Evolutionary conservation across 306 rosid species (phyloP), one percentile per base, ranked within the genome.

Genomic region (Sicyos baderoa): DNA sequence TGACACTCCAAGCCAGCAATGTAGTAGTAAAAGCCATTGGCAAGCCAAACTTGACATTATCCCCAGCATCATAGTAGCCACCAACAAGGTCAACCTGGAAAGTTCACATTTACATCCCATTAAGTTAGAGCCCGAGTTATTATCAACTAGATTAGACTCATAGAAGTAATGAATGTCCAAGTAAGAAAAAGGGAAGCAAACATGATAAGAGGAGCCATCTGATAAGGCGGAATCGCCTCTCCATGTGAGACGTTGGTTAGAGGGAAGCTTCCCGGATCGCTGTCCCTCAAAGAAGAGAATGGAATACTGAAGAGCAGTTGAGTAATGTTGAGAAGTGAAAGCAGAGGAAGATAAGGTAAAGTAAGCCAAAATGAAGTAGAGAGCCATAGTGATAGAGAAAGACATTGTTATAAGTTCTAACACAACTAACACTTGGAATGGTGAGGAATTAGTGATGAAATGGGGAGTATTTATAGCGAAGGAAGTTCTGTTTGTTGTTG

Each of bases 51-150:
- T 92, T 89, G 51, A 92, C 81, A 55, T 92, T 92, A 47, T 92
- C 97, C 40, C 96, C 97, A 6, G 97, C 97, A 83, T 92, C 97
- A 80, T 92, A 92, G 75, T 92, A 92, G 59, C 97, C 97, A 0
- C 97, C 97, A 0, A 82, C 90, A 21, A 89, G 70, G 80, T 89
- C 86, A 78, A 89, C 96, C 97, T 89, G 72, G 74, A 78, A 82
- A 29, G 45, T 59, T 59, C 19, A 59, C 14, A 59, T 79, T 32
- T 48, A 44, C 58, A 71, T 32, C 32, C 56, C 66, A 50, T 22
- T 29, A 58, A 27, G 65, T 59, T 47, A 68, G 47, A 49, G 58
- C 21, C 45, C 3, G 45, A 50, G 52, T 45, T 65, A 29, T 4
- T 61, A 61, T 61, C 15, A 9, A 9, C 23, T 16, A 61, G 25